Percentiles rank a stretch among this genome's conserved stretches.
Evolutionary conservation across 306 rosid species (phyloP).

Genomic region (Dalbergia cochinchinensis): DNA sequence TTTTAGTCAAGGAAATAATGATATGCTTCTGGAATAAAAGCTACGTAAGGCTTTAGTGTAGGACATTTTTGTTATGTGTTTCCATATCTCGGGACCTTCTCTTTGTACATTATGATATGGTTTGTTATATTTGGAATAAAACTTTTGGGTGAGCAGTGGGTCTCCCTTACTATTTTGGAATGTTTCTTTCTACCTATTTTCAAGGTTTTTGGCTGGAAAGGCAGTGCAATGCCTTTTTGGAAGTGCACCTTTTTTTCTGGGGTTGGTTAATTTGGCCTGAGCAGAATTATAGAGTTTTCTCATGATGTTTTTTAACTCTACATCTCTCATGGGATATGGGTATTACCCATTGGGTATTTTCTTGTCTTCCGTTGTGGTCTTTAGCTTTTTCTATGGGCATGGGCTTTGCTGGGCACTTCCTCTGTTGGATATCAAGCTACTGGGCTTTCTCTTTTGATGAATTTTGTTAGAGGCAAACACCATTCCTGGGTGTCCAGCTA

Average conservation of each 20-base stretch:
- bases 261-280: not conserved
- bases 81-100: slow-evolving; percentile 11
- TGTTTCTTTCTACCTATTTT: not conserved
- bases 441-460: not conserved
- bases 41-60: not conserved
- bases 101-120: not conserved
- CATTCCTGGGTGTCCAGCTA: not conserved
- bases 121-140: not conserved
- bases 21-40: slow-evolving; percentile 2
- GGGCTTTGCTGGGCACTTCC: not conserved
- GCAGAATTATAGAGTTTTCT: not conserved
- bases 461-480: not conserved
- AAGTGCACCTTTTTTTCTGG: not conserved
- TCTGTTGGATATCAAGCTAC: not conserved
- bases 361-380: not conserved
- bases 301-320: not conserved
- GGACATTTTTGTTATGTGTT: not conserved
- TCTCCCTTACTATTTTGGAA: not conserved
- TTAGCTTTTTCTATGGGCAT: too few species aligned
- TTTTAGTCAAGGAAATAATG: slow-evolving; percentile 9
- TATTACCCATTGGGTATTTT: not conserved
- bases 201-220: not conserved
- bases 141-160: not conserved
- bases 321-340: not conserved
- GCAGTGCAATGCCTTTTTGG: not conserved